Base-by-base conservation (phyloP, 495 filamentous ascomycete genomes). In the Aspergillus ostianus region DNA sequence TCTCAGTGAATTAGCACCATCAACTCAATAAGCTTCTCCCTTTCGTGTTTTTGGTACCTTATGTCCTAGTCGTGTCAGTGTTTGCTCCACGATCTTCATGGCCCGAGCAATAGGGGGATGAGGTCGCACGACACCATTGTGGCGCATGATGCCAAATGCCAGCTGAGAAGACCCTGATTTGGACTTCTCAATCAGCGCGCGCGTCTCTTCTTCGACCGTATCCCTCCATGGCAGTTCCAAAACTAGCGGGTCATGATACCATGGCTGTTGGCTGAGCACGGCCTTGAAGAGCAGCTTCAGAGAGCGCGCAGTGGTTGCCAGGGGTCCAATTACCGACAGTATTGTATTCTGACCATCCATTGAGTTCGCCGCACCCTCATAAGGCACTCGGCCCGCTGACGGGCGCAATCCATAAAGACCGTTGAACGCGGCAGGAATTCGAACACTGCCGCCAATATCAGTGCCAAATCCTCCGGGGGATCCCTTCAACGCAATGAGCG, bases 391-490 rank as follows among this genome's bases (percentile, higher is more conserved):
- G 2, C 77, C 79, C 3, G 66, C 27, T 0, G 82, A 81, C 10
- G 81, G 79, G 20, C 75, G 67, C 17, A 84, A 47, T 0, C 86
- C 85, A 73, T 82, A 90, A 1, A 87, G 63, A 4, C 78, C 82
- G 65, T 86, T 86, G 59, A 89, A 89, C 2, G 79, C 81, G 26
- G 85, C 79, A 2, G 89, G 89, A 53, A 90, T 84, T 0, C 89
- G 77, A 19, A 91, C 81, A 59, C 78, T 85, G 8, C 90, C 90
- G 0, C 87, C 90, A 53, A 92, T 86, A 72, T 92, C 89, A 15
- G 88, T 90, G 0, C 85, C 85, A 63, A 87, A 79, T 0, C 85
- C 85, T 18, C 73, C 67, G 0, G 84, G 74, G 44, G 80, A 85
- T 10, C 85, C 84, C 32, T 69, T 73, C 54, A 87, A 67, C 1